Percentiles rank a stretch among this genome's conserved stretches.
These are phyloP conservation scores for Phyllostachys edulis DNA, from an alignment of 176 grass and related monocot genomes.

Conservation along the genomic window DNA sequence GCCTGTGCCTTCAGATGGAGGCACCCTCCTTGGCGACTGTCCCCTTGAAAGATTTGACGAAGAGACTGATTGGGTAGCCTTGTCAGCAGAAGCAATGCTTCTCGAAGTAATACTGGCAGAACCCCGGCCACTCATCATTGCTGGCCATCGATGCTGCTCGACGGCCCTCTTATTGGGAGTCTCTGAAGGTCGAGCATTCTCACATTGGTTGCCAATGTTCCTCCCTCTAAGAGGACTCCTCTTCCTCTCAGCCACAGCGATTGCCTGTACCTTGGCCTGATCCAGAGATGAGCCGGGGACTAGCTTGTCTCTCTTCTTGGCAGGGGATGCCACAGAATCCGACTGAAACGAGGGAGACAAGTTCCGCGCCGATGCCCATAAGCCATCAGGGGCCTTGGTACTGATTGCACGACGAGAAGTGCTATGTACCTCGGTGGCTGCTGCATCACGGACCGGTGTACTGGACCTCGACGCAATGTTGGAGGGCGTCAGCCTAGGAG, in stretches of 20 bases:
- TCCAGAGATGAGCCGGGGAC: slow-evolving; percentile 19
- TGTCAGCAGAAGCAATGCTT: slow-evolving; percentile 28
- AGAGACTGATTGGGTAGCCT: slow-evolving; percentile 17
- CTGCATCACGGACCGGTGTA: slow-evolving; percentile 39
- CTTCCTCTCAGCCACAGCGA: slow-evolving; percentile 31
- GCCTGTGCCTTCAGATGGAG: slow-evolving; percentile 13
- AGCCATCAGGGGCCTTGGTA: slow-evolving; percentile 24
- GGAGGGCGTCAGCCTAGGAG: slow-evolving; percentile 34
- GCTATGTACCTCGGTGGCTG: slow-evolving; percentile 23
- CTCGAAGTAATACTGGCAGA: slow-evolving; percentile 3
- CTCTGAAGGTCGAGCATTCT: slow-evolving; percentile 25
- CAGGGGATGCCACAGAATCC: slow-evolving; percentile 29
- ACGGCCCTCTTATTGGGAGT: slow-evolving; percentile 2
- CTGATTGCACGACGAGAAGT: slow-evolving; percentile 21
- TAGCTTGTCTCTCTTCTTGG: slow-evolving; percentile 43
- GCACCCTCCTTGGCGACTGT: slow-evolving; percentile 21
- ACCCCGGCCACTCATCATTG: slow-evolving; percentile 41
- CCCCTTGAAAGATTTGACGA: background rate
- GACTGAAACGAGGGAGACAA: slow-evolving; percentile 42
- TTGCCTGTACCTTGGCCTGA: slow-evolving; percentile 1
- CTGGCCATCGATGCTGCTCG: slow-evolving; percentile 60
- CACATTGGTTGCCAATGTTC: slow-evolving; percentile 39
- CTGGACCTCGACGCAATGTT: slow-evolving; percentile 12
- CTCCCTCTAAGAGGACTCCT: slow-evolving; percentile 53
- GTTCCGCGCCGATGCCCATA: slow-evolving; percentile 56